Conservation (phyloP, 2,329 filamentous ascomycete genomes). For the Leptographium lundbergii region DNA sequence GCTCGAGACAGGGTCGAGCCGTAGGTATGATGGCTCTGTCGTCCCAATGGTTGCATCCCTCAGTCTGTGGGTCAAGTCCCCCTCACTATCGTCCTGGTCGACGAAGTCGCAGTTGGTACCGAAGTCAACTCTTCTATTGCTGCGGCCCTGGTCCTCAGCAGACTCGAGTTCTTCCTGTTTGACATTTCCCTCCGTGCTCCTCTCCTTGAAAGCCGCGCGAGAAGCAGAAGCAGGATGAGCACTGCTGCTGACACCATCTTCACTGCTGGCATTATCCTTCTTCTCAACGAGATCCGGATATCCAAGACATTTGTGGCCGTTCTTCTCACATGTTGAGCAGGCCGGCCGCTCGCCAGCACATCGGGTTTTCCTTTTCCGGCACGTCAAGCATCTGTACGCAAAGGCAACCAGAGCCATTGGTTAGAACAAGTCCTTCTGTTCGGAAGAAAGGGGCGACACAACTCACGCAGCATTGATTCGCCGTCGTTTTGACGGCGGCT, state of each 20-base stretch:
- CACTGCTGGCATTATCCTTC: conserved; percentile 13
- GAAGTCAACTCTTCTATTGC: background rate
- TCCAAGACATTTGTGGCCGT: conserved; percentile 56
- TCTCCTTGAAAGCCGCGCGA: background rate
- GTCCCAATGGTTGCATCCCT: background rate
- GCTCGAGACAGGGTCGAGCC: background rate
- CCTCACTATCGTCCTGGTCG: background rate
- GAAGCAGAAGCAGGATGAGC: background rate
- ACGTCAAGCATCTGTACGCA: conserved; percentile 49
- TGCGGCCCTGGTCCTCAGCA: background rate
- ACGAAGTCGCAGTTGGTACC: background rate
- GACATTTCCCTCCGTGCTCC: background rate
- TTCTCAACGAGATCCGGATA: conserved; percentile 45
- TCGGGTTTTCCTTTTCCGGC: conserved; percentile 63
- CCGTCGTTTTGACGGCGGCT: conserved; percentile 66
- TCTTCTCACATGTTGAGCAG: conserved; percentile 61
- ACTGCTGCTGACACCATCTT: background rate
- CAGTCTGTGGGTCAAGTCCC: background rate
- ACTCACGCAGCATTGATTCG: conserved; percentile 68
- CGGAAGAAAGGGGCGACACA: background rate
- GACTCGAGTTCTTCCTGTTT: too few species aligned
- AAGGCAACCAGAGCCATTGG: background rate
- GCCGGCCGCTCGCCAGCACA: conserved; percentile 61
- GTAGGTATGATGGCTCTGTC: background rate
- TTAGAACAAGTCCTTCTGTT: background rate